These are phyloP conservation scores for Blastomyces emzantsi DNA, from an alignment of 2,329 filamentous ascomycete species.

Conservation along the genomic window DNA sequence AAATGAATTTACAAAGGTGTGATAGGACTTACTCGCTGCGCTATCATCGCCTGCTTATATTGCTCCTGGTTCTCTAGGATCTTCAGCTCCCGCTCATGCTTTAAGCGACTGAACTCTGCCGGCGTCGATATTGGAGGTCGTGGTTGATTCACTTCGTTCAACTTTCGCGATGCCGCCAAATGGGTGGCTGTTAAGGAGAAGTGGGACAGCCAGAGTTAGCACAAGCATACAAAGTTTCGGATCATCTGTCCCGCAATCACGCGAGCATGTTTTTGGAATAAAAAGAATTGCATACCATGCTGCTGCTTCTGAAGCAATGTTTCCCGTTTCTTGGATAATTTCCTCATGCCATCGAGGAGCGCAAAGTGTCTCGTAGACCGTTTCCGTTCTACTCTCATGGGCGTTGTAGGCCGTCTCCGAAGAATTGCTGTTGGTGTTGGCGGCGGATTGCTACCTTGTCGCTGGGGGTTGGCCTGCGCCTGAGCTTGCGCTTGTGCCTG, in stretches of 20 bases:
- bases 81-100: conserved; percentile 75
- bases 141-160: conserved; percentile 57
- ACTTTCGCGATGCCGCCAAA: conserved; percentile 72
- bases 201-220: neutral
- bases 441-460: conserved; percentile 30
- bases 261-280: neutral
- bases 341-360: conserved; percentile 89
- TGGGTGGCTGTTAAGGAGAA: conserved; percentile 33
- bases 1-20: conserved; percentile 7
- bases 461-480: conserved; percentile 38
- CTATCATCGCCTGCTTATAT: conserved; percentile 55
- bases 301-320: conserved; percentile 77
- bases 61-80: conserved; percentile 48
- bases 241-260: conserved; percentile 10
- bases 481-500: conserved; percentile 46
- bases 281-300: conserved; percentile 44
- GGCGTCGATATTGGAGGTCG: conserved; percentile 61
- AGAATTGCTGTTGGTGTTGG: conserved; percentile 46
- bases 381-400: conserved; percentile 75
- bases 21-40: conserved; percentile 39
- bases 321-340: conserved; percentile 89
- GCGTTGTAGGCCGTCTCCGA: conserved; percentile 62
- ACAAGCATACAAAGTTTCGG: conserved; percentile 35
- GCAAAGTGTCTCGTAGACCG: conserved; percentile 79
- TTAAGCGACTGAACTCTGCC: conserved; percentile 80